Evolutionary conservation across 129 eudicot species (phyloP), one percentile per base, ranked within the genome.

Genomic region (Lactuca sativa): DNA sequence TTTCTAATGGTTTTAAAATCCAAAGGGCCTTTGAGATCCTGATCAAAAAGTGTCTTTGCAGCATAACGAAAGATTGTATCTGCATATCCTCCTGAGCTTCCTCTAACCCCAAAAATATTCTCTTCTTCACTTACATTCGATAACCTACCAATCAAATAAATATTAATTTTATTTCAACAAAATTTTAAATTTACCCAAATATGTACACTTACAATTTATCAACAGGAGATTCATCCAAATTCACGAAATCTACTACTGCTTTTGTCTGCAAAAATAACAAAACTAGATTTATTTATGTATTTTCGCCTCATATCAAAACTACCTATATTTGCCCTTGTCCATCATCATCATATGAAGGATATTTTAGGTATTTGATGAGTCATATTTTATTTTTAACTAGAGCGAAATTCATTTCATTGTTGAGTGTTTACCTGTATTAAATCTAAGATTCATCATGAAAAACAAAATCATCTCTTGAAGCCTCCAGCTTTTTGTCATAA

Each of bases 401-500:
- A 59, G 12, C 25, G 36, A 52, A 61, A 51, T 16, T 4, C 47
- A n/a, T n/a, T n/a, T n/a, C n/a, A 9, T 21, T 31, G 15, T 32
- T 57, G 30, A 10, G 13, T 2, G 13, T 43, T 58, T 78, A 95
- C 99, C 96, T 85, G 81, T 64, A 95, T 79, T 76, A 93, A 62
- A 75, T 93, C 97, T 53, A 93, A 57, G 72, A 13, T 41, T 76
- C 65, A 69, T 77, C 82, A 58, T 81, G 83, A 76, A 87, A 87
- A 47, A 87, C 91, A 77, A 95, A 90, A 74, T 95, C 97, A 74
- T 95, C 97, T 77, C 99, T 78, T 14, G 92, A 76, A 80, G 99
- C 97, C 81, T 90, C 99, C 59, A 95, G 97, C 72, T 95, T 95
- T 78, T 95, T 95, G 74, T 95, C 99, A 82, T 95, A 95, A 70